These are phyloP conservation scores for Aplosporella prunicola DNA, from an alignment of 2,329 filamentous ascomycete genomes.

Conservation along the genomic window DNA sequence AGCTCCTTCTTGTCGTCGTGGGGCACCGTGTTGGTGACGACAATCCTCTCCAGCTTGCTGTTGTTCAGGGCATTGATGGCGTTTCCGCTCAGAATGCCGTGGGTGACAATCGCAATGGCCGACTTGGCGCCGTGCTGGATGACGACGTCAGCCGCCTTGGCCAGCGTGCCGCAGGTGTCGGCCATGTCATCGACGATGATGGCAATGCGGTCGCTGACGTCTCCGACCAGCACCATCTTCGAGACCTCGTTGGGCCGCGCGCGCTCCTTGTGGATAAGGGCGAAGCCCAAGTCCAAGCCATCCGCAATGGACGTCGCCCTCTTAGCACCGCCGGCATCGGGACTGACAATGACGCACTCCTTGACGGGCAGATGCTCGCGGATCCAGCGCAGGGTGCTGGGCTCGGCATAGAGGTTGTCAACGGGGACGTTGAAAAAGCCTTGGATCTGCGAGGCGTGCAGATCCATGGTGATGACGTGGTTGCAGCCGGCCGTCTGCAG, in stretches of 20 bases:
- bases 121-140: conserved; percentile 78
- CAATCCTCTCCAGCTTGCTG: conserved; percentile 65
- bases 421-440: conserved; percentile 86
- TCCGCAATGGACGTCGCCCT: conserved; percentile 91
- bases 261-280: conserved; percentile 93
- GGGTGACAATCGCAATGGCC: conserved; percentile 90
- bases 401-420: conserved; percentile 85
- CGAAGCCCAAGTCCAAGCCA: conserved; percentile 80
- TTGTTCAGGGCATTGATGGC: conserved; percentile 79
- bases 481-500: conserved; percentile 88
- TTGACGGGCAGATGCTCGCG: conserved; percentile 70
- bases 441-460: conserved; percentile 88
- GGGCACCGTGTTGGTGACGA: conserved; percentile 85
- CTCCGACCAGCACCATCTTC: conserved; percentile 91
- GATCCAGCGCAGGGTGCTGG: conserved; percentile 86
- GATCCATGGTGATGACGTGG: conserved; percentile 91
- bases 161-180: conserved; percentile 81
- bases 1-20: conserved; percentile 69
- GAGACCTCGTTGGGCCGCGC: conserved; percentile 85
- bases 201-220: conserved; percentile 81
- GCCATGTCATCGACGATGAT: conserved; percentile 98
- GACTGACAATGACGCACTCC: conserved; percentile 88
- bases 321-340: conserved; percentile 91
- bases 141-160: conserved; percentile 82
- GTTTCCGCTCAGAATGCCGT: conserved; percentile 81